Conservation (phyloP, 164 flowering plant genomes). For the Umbilicus rupestris region DNA sequence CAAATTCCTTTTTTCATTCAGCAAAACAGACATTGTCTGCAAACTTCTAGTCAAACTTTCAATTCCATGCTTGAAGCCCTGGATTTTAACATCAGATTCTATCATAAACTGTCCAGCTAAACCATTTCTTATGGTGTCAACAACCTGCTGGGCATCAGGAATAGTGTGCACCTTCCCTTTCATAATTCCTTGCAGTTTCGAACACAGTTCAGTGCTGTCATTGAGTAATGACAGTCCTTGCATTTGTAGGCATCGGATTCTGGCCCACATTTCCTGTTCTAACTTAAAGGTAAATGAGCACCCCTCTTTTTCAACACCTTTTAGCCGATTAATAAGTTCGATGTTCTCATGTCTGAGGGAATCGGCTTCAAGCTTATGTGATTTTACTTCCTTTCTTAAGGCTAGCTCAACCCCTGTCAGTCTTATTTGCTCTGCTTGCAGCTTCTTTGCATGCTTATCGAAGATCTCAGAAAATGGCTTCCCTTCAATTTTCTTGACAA, state of each 20-base stretch:
- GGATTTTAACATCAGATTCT: constrained; percentile 72
- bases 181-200: constrained; percentile 43
- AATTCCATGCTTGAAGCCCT: constrained; percentile 52
- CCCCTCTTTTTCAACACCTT: constrained; percentile 34
- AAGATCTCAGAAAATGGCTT: constrained; percentile 21
- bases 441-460: constrained; percentile 29
- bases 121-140: constrained; percentile 20
- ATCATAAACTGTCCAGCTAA: constrained; percentile 52
- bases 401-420: constrained; percentile 65
- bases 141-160: constrained; percentile 19
- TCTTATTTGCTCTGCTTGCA: constrained; percentile 68
- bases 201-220: constrained; percentile 44
- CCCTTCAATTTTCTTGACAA: constrained; percentile 31
- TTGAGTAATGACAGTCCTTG: constrained; percentile 54
- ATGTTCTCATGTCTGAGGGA: constrained; percentile 81
- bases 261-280: constrained; percentile 53
- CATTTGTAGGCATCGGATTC: constrained; percentile 45
- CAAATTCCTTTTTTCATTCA: constrained; percentile 47
- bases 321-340: constrained; percentile 47
- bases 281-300: constrained; percentile 39
- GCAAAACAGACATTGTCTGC: constrained; percentile 34
- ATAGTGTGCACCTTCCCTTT: constrained; percentile 30
- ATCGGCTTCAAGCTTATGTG: constrained; percentile 50
- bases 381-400: constrained; percentile 70
- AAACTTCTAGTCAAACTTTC: constrained; percentile 58